These are phyloP conservation scores for Silene vulgaris DNA, from an alignment of 179 eudicot genomes.

Conservation along the genomic window DNA sequence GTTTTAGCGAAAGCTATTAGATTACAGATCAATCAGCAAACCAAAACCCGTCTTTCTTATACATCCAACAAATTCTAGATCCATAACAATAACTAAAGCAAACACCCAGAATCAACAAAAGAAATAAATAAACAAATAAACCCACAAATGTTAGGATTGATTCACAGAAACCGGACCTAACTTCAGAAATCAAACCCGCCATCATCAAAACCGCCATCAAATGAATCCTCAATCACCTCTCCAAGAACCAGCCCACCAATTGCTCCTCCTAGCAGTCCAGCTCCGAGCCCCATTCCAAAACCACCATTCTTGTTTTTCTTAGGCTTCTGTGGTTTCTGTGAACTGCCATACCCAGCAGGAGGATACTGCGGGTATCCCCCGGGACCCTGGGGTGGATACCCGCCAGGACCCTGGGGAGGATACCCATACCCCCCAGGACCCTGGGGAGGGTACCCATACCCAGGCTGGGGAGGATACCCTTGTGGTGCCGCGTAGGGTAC, in stretches of 20 bases:
- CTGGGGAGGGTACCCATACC: constrained; percentile 25
- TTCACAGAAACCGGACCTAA: background rate
- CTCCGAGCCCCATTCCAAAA: constrained; percentile 42
- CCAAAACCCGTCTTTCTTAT: background rate
- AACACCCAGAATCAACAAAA: background rate
- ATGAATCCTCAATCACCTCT: constrained; percentile 33
- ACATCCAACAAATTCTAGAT: background rate
- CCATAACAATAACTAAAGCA: background rate
- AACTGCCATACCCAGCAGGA: constrained; percentile 27
- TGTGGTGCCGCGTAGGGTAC: constrained; percentile 18
- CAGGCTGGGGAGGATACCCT: constrained; percentile 12
- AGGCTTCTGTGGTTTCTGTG: constrained; percentile 28
- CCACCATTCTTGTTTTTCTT: constrained; percentile 23
- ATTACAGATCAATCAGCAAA: background rate
- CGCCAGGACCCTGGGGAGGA: constrained; percentile 25
- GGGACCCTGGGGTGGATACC: constrained; percentile 9
- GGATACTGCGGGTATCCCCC: constrained; percentile 27
- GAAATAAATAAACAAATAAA: background rate
- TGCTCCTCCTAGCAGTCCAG: constrained; percentile 43
- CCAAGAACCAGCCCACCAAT: constrained; percentile 47
- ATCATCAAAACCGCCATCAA: constrained; percentile 28
- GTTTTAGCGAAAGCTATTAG: background rate
- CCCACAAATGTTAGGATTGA: background rate
- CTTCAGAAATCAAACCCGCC: constrained; percentile 28
- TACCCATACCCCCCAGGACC: constrained; percentile 13